Base-by-base conservation (phyloP, 805 yeast genomes). In the Wickerhamomyces canadensis region DNA sequence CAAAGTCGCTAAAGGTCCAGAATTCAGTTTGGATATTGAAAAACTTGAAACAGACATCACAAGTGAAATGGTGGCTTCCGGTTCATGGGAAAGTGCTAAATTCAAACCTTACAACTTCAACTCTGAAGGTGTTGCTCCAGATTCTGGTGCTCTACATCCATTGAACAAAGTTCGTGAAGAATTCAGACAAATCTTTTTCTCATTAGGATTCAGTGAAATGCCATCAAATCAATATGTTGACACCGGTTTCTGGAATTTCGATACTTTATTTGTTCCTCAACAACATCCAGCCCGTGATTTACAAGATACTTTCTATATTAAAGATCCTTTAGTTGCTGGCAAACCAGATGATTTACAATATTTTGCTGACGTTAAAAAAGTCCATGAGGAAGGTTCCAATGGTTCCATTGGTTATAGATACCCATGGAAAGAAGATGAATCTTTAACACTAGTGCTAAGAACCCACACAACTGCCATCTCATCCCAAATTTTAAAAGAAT, bases 261-360 rank as follows among this genome's bases (percentile, higher is more conserved):
- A 93, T 62, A 78, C 98, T 4, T 74, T 93, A 55, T 93, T 69
- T 55, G 99, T 93, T 38, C 99, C 99, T 39, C 99, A 93, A 69
- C 98, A 93, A 69, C 99, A 93, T 68, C 98, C 99, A 14, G 99
- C 99, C 34, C 82, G 99, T 70, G 99, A 93, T 62, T 74, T 93
- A 61, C 99, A 93, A 67, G 99, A 93, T 67, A 93, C 99, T 42
- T 93, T 93, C 71, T 93, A 93, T 68, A 73, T 93, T 65, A 91
- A 89, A 61, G 98, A 93, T 59, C 99, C 99, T 24, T 70, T 67
- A 34, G 69, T 63, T 44, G 95, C 95, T 38, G 81, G 80, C 44
- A 69, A 73, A 52, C 98, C 98, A 37, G 78, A 79, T 48, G 98
- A 93, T 64, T 70, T 72, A 58, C 63, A 68, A 54, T 93, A 82